Conservation (phyloP, 805 yeast species). For the Lachancea lanzarotensis region DNA sequence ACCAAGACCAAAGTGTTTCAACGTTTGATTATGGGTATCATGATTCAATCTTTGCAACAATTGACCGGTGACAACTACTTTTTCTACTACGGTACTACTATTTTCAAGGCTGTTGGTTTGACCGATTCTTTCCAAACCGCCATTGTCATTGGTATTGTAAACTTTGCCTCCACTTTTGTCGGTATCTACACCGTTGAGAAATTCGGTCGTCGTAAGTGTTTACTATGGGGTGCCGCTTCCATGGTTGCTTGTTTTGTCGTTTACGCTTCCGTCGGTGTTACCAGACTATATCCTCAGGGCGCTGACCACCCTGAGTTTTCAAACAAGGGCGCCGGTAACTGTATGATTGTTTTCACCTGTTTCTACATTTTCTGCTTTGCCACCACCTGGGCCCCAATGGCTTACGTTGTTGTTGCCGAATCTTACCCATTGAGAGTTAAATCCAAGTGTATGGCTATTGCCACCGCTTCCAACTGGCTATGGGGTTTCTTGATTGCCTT, state of each 20-base stretch:
- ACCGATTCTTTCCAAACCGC: constrained; percentile 52
- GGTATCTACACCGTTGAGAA: constrained; percentile 46
- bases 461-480: constrained; percentile 55
- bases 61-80: constrained; percentile 61
- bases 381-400: constrained; percentile 68
- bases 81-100: constrained; percentile 60
- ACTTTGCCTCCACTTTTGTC: constrained; percentile 50
- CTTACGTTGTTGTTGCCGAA: constrained; percentile 59
- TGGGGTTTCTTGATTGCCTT: constrained; percentile 64
- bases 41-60: constrained; percentile 58
- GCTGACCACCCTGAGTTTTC: constrained; percentile 35
- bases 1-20: constrained; percentile 56
- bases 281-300: constrained; percentile 37
- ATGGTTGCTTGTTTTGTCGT: constrained; percentile 42
- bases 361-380: constrained; percentile 67
- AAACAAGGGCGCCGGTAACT: constrained; percentile 53
- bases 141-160: constrained; percentile 52
- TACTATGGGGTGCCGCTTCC: constrained; percentile 45
- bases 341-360: constrained; percentile 65
- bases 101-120: constrained; percentile 56
- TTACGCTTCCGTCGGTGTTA: constrained; percentile 59
- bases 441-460: constrained; percentile 48
- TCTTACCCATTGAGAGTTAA: constrained; percentile 68
- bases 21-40: constrained; percentile 44
- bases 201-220: constrained; percentile 46